Percentiles rank a stretch among this genome's conserved stretches.
These are phyloP conservation scores for Suhomyces coccinellae DNA, from an alignment of 1,139 yeast genomes.

Conservation along the genomic window DNA sequence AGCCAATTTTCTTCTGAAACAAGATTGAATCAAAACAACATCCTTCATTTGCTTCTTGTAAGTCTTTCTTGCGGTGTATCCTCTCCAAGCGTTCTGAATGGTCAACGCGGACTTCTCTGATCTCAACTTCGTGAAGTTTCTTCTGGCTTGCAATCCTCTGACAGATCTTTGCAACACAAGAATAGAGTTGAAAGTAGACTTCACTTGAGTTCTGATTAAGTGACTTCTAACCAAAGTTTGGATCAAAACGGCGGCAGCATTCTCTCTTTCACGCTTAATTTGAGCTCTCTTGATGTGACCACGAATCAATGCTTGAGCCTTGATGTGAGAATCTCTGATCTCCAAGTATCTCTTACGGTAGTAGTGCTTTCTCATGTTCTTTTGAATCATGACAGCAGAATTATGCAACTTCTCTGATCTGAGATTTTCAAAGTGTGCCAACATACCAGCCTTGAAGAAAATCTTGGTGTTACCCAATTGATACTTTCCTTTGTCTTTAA, in stretches of 20 bases:
- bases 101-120: conserved; percentile 63
- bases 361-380: conserved; percentile 69
- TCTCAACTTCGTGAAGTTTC: conserved; percentile 46
- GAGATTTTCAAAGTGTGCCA: conserved; percentile 86
- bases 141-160: conserved; percentile 66
- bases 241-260: conserved; percentile 64
- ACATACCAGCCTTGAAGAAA: conserved; percentile 94
- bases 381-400: conserved; percentile 85
- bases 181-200: conserved; percentile 49
- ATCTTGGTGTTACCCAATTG: conserved; percentile 90
- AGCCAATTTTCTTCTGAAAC: conserved; percentile 77
- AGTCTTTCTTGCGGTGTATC: conserved; percentile 49
- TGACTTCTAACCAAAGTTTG: conserved; percentile 77
- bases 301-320: conserved; percentile 61
- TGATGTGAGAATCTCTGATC: conserved; percentile 54
- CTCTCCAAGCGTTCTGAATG: conserved; percentile 71
- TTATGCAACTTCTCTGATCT: conserved; percentile 74
- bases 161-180: conserved; percentile 63
- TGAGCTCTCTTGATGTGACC: conserved; percentile 63
- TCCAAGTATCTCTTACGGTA: conserved; percentile 63
- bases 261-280: conserved; percentile 59
- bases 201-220: conserved; percentile 50
- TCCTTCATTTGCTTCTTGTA: conserved; percentile 47
- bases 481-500: conserved; percentile 66
- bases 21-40: conserved; percentile 73